Conservation (phyloP, 345 rosid genomes). For the Arabidopsis suecica region DNA sequence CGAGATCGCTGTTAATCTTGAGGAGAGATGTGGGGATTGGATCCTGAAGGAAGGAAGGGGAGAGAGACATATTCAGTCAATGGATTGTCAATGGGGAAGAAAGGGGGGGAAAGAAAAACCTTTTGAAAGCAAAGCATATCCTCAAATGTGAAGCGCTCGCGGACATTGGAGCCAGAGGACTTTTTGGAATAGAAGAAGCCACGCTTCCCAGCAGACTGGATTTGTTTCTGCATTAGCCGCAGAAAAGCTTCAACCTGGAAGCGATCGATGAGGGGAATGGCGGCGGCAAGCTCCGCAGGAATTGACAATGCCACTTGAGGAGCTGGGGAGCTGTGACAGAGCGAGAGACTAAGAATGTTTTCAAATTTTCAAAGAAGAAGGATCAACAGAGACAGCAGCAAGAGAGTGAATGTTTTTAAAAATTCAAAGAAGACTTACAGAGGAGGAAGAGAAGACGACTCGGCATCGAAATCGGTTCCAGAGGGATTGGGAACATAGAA, state of each 20-base stretch:
- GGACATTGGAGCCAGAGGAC: constrained; percentile 67
- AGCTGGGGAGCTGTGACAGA: constrained; percentile 39
- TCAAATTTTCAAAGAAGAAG: not conserved
- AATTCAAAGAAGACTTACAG: constrained; percentile 33
- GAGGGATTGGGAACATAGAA: constrained; percentile 47
- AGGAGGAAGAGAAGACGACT: constrained; percentile 46
- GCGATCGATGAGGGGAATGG: constrained; percentile 88
- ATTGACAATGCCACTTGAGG: constrained; percentile 59
- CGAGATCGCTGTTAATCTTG: constrained; percentile 79
- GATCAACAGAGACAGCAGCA: constrained; percentile 10
- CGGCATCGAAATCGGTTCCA: constrained; percentile 44
- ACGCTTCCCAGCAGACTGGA: constrained; percentile 87
- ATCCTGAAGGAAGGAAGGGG: constrained; percentile 56
- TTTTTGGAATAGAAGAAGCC: constrained; percentile 83
- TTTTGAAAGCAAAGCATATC: constrained; percentile 97
- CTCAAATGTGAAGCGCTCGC: constrained; percentile 88
- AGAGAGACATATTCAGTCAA: not conserved
- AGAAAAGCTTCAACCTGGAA: constrained; percentile 97
- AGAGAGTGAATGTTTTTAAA: not conserved
- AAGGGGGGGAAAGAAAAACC: constrained; percentile 50
- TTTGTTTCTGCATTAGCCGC: constrained; percentile 94
- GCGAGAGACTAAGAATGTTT: not conserved
- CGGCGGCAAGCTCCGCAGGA: constrained; percentile 92
- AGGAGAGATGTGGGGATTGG: constrained; percentile 94
- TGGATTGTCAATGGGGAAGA: not conserved